Evolutionary conservation across 1,284 basidiomycete species (phyloP).

Genomic region (Puccinia brachypodii): DNA sequence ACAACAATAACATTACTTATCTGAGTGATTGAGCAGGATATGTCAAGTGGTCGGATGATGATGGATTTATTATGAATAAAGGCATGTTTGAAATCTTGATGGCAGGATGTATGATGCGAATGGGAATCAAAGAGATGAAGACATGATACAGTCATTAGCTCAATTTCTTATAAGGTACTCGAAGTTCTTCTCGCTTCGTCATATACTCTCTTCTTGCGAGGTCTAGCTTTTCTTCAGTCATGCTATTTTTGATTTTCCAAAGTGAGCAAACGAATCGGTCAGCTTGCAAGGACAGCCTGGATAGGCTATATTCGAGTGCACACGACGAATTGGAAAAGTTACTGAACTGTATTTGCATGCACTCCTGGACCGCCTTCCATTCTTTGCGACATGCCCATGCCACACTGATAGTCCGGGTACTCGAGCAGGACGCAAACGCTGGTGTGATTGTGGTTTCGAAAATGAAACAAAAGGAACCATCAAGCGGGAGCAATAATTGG

Average conservation of each 20-base stretch:
- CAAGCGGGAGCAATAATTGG: background rate
- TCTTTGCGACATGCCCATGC: constrained; percentile 31
- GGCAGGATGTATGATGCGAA: too few relatives aligned
- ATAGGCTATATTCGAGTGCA: background rate
- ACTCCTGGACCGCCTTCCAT: constrained; percentile 31
- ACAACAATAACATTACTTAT: too few relatives aligned
- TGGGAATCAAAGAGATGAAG: too few relatives aligned
- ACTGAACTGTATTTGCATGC: constrained; percentile 39
- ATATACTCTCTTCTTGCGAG: constrained; percentile 24
- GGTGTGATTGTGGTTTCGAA: background rate
- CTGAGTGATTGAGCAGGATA: too few relatives aligned
- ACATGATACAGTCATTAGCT: background rate
- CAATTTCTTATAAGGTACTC: constrained; percentile 41
- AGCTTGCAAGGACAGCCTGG: background rate
- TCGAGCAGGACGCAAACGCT: constrained; percentile 37
- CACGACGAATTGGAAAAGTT: background rate
- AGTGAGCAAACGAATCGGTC: background rate
- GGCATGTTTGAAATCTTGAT: too few relatives aligned
- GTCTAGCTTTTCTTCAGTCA: constrained; percentile 43
- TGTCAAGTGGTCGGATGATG: too few relatives aligned
- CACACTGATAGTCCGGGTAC: constrained; percentile 25
- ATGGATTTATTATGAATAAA: too few relatives aligned
- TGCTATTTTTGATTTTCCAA: background rate
- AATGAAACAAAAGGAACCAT: background rate
- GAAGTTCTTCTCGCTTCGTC: constrained; percentile 20